phyloP scores from a whole-genome alignment of 495 filamentous ascomycete species.

The Cenococcum geophilum region DNA sequence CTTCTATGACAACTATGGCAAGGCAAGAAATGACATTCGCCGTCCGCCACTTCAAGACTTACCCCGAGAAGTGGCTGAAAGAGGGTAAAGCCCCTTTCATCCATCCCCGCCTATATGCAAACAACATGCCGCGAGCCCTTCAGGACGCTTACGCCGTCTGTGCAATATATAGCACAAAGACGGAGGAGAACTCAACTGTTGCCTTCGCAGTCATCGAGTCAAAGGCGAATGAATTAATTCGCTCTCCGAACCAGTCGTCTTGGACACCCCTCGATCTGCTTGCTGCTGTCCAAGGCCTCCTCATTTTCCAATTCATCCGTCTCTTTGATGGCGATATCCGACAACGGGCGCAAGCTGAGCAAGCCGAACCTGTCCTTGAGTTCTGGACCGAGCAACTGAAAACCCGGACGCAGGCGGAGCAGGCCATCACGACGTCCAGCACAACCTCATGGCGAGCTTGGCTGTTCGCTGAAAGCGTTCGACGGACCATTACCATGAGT shows the following conservation, averaged over 20 bases:
- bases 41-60: constrained; percentile 21
- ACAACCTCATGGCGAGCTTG: constrained; percentile 38
- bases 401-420: constrained; percentile 14
- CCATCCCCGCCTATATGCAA: constrained; percentile 12
- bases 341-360: constrained; percentile 44
- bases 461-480: constrained; percentile 45
- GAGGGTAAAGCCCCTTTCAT: constrained; percentile 29
- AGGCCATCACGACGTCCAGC: constrained; percentile 9
- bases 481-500: constrained; percentile 42
- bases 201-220: constrained; percentile 26
- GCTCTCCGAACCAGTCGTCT: constrained; percentile 11
- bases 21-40: constrained; percentile 17
- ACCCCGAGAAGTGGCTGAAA: constrained; percentile 24
- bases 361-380: constrained; percentile 42
- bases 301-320: constrained; percentile 50
- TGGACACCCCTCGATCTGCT: constrained; percentile 33
- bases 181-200: constrained; percentile 12
- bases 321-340: constrained; percentile 54
- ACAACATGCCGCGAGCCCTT: constrained; percentile 18
- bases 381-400: constrained; percentile 41
- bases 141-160: constrained; percentile 28
- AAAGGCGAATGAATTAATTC: constrained; percentile 22
- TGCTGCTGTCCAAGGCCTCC: constrained; percentile 44
- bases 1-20: constrained; percentile 1
- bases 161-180: constrained; percentile 26